Base-by-base conservation (phyloP, 768 basidiomycete genomes). In the Lactifluus hygrophoroides region DNA sequence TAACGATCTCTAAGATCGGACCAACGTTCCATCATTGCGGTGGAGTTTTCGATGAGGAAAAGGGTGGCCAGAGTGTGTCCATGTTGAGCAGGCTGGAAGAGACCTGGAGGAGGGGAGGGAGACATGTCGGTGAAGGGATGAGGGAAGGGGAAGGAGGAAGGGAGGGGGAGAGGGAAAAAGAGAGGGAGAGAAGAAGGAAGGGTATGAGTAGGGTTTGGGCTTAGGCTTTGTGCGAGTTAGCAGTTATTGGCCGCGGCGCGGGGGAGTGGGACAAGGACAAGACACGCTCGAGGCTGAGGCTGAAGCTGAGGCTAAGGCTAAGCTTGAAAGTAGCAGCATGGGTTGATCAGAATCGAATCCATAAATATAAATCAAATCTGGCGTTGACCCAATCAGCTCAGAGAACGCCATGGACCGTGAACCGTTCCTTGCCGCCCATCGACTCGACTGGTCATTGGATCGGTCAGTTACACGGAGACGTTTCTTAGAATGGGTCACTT, bases 1-100 rank as follows among this genome's bases (percentile, higher is more conserved):
- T 64, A 63, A 34, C n/a, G 64, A 63, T 63, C 61, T 55, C 64
- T 58, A 21, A 64, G 64, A 63, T 63, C 61, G 30, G 64, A 61
- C 64, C 64, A 64, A 30, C 64, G 64, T 40, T 47, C 46, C 6
- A 58, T 35, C 64, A 64, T 64, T 16, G 56, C 49, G n/a, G 57
- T 34, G 32, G 61, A 63, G 28, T 64, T 64, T 47, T 64, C 64
- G 50, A 64, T 64, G 51, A 64, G 61, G 48, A 63, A 44, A 10
- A 62, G 57, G 57, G 61, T 64, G 14, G 61, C 61, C 13, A 64
- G 48, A 46, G 23, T 55, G 35, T 64, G 54, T 17, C 61, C 57
- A 23, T 48, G 64, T 34, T 54, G 53, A 28, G 52, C 45, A 19
- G 61, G 64, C 49, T 34, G 48, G 61, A 64, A 64, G 50, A 63